Conservation (phyloP, 169 alveolate genomes). For the Plasmodium vivax region DNA sequence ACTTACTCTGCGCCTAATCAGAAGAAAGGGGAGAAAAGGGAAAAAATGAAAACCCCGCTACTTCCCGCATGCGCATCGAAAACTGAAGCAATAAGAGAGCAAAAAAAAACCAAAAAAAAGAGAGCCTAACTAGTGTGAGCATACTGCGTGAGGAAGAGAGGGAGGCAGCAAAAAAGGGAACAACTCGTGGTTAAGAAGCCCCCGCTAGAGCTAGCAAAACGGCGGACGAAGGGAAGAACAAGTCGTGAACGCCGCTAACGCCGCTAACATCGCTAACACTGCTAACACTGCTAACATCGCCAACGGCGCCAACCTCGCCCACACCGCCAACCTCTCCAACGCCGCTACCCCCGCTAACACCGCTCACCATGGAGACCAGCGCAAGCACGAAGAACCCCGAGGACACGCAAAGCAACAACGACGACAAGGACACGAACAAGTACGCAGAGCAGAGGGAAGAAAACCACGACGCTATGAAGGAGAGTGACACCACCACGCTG, state of each 20-base stretch:
- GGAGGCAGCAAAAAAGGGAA: neutral
- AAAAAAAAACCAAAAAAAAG: neutral
- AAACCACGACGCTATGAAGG: neutral
- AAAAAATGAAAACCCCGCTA: neutral
- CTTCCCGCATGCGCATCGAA: neutral
- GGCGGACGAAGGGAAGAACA: neutral
- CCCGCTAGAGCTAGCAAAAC: neutral
- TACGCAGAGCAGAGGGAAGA: neutral
- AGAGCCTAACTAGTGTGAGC: neutral
- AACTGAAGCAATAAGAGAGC: neutral
- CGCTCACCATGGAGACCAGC: conserved; percentile 2
- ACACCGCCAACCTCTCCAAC: neutral
- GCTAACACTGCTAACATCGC: neutral
- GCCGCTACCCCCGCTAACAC: neutral
- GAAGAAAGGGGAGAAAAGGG: neutral
- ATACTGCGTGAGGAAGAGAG: neutral
- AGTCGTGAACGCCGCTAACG: neutral
- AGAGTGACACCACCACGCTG: neutral
- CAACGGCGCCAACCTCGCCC: neutral
- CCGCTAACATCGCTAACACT: neutral
- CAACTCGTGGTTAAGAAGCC: neutral
- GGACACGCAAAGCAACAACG: neutral
- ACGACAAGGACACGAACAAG: neutral
- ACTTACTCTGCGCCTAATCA: neutral
- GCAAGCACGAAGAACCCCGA: neutral